Evolutionary conservation across 2,329 filamentous ascomycete genomes (phyloP).

Genomic region (Claviceps paspali): DNA sequence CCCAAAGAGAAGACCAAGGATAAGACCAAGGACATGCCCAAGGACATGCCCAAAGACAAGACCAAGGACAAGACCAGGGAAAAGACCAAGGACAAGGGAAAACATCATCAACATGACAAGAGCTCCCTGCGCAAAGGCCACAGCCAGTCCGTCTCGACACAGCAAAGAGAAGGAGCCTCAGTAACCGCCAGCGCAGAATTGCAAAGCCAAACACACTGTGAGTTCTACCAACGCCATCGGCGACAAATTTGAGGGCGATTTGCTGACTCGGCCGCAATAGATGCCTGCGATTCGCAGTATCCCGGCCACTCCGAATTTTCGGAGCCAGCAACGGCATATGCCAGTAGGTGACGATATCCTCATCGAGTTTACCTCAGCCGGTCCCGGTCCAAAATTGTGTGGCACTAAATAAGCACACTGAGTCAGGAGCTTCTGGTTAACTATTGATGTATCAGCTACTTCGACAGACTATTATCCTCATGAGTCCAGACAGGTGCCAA

Average conservation of each 20-base stretch:
- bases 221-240: no score
- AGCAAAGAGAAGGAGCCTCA: background rate
- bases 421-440: background rate
- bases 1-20: no score
- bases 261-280: background rate
- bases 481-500: background rate
- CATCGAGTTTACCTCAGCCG: background rate
- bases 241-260: no score
- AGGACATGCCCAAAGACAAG: no score
- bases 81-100: no score
- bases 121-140: constrained; percentile 1
- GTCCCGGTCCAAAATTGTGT: background rate
- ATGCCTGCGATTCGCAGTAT: background rate
- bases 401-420: background rate
- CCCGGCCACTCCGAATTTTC: background rate
- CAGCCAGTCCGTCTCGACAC: background rate
- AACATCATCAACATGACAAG: constrained; percentile 1
- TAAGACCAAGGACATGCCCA: no score
- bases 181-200: background rate
- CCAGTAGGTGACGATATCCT: background rate
- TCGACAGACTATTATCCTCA: background rate
- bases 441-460: background rate
- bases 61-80: no score
- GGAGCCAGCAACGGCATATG: background rate
- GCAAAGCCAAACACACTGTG: background rate